phyloP scores from a whole-genome alignment of 345 rosid genomes.

The Aethionema arabicum region DNA sequence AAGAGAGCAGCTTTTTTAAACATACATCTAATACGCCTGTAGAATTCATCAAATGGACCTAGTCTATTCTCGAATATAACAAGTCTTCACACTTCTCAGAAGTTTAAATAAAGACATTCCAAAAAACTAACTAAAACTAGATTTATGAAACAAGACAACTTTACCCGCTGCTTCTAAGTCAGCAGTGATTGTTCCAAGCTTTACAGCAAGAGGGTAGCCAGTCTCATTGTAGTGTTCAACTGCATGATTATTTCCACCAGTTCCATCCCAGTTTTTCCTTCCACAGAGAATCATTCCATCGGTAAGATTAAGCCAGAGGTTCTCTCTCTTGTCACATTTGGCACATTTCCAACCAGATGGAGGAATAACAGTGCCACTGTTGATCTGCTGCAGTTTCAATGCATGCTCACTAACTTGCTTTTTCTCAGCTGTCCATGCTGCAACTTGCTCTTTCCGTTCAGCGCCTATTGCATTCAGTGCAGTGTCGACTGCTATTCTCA shows the following conservation, averaged over 20 bases:
- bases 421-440: constrained; percentile 93
- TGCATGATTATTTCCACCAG: constrained; percentile 97
- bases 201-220: constrained; percentile 88
- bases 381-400: constrained; percentile 68
- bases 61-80: neutral
- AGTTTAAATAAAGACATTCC: constrained; percentile 3
- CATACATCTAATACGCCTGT: neutral
- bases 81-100: neutral
- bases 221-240: constrained; percentile 86
- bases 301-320: constrained; percentile 94
- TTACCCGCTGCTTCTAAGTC: constrained; percentile 98
- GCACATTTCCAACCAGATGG: constrained; percentile 92
- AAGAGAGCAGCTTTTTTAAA: neutral
- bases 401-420: constrained; percentile 82
- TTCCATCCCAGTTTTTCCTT: constrained; percentile 95
- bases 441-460: constrained; percentile 81
- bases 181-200: constrained; percentile 94
- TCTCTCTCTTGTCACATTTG: constrained; percentile 88
- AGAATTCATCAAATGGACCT: neutral
- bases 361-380: constrained; percentile 69
- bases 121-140: neutral
- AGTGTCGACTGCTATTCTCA: constrained; percentile 89
- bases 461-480: constrained; percentile 79
- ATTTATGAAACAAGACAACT: constrained; percentile 37
- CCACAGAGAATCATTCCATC: constrained; percentile 99